These are phyloP conservation scores for Theobroma grandiflorum DNA, from an alignment of 441 rosid genomes.

Conservation along the genomic window DNA sequence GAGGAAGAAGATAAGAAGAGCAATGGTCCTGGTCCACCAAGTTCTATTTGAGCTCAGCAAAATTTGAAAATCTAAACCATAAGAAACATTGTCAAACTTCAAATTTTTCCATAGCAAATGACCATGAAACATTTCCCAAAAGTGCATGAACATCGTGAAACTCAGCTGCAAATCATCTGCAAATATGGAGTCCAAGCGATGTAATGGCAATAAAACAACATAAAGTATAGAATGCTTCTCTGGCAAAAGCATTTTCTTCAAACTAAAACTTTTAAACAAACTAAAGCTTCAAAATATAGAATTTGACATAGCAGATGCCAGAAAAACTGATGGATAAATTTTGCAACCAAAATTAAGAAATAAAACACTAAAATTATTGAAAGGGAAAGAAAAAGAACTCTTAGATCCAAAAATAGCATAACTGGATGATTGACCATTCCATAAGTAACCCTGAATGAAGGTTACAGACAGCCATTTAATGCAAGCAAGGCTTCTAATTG, in stretches of 20 bases:
- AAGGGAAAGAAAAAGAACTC: background rate
- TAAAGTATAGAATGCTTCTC: constrained; percentile 26
- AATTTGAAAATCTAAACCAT: constrained; percentile 31
- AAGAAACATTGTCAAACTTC: constrained; percentile 35
- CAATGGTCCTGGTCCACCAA: constrained; percentile 27
- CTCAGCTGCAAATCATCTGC: constrained; percentile 69
- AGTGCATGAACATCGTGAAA: constrained; percentile 54
- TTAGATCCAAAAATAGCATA: background rate
- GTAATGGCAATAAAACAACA: constrained; percentile 36
- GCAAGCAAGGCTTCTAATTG: background rate
- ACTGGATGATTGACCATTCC: constrained; percentile 17
- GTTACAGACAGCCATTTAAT: background rate
- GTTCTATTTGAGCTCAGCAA: constrained; percentile 34
- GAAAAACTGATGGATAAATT: constrained; percentile 11
- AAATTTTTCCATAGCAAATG: constrained; percentile 30
- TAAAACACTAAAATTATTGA: background rate
- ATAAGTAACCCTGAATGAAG: background rate
- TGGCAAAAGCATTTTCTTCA: constrained; percentile 14
- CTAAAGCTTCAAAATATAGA: background rate
- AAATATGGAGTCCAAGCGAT: constrained; percentile 52
- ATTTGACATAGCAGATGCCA: constrained; percentile 20
- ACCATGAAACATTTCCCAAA: constrained; percentile 38
- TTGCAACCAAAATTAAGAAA: constrained; percentile 17
- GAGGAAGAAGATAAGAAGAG: constrained; percentile 42
- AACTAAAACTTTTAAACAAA: constrained; percentile 14